Evolutionary conservation across 1,284 basidiomycete species (phyloP).

Genomic region (Exobasidium rhododendri): DNA sequence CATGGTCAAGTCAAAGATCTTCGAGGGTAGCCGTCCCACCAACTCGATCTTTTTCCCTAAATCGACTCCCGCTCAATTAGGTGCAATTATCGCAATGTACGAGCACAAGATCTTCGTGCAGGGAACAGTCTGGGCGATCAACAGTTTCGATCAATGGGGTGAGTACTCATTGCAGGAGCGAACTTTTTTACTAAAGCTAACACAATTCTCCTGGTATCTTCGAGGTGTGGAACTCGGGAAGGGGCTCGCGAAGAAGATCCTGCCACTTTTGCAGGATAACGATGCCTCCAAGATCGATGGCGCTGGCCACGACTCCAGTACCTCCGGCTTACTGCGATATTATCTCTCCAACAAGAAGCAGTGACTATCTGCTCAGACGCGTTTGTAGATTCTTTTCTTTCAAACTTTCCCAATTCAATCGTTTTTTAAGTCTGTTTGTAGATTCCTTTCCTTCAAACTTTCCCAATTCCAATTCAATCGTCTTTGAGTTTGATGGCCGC

Average conservation of each 20-base stretch:
- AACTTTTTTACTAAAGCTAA: constrained; percentile 20
- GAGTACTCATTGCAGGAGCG: too few relatives aligned
- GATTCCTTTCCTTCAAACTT: too few relatives aligned
- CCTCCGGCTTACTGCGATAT: constrained; percentile 41
- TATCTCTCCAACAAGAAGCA: constrained; percentile 27
- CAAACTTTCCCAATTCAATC: too few relatives aligned
- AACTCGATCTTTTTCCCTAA: constrained; percentile 94
- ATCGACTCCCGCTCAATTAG: constrained; percentile 83
- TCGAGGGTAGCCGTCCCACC: constrained; percentile 94
- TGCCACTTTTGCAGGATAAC: constrained; percentile 77
- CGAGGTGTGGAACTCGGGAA: constrained; percentile 77
- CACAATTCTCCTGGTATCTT: too few relatives aligned
- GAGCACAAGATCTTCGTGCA: constrained; percentile 99
- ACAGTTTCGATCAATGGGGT: constrained; percentile 73
- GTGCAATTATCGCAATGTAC: constrained; percentile 83
- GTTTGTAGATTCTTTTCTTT: too few relatives aligned
- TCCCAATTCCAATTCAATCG: too few relatives aligned
- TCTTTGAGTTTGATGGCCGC: too few relatives aligned
- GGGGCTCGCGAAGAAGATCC: constrained; percentile 87
- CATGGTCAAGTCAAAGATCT: constrained; percentile 93
- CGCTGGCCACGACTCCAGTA: constrained; percentile 75
- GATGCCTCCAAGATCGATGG: constrained; percentile 65
- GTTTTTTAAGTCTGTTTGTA: too few relatives aligned
- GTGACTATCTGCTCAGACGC: too few relatives aligned
- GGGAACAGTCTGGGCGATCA: constrained; percentile 93